These are phyloP conservation scores for Misopates orontium DNA, from an alignment of 257 asterid species.

Conservation along the genomic window DNA sequence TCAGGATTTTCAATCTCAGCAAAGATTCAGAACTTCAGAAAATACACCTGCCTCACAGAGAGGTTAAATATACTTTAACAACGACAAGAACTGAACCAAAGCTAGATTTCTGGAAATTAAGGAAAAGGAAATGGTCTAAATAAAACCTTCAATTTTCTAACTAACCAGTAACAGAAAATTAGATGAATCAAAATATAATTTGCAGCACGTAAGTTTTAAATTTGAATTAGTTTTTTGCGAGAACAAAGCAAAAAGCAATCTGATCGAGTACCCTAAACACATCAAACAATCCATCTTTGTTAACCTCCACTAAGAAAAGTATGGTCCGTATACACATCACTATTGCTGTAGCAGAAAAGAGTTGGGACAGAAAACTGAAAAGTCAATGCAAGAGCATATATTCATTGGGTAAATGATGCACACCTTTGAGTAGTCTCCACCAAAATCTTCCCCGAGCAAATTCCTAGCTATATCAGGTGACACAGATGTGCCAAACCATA, in stretches of 20 bases:
- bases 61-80: background rate
- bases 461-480: slow-evolving; percentile 73
- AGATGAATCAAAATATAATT: background rate
- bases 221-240: too few relatives aligned
- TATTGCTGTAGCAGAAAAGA: too few relatives aligned
- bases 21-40: background rate
- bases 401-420: slow-evolving; percentile 17
- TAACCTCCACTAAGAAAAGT: too few relatives aligned
- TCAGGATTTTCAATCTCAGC: slow-evolving; percentile 10
- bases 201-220: too few relatives aligned
- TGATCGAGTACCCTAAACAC: too few relatives aligned
- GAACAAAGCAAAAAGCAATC: too few relatives aligned
- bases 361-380: background rate
- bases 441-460: slow-evolving; percentile 77
- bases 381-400: slow-evolving; percentile 5
- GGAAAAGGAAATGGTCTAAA: background rate
- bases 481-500: slow-evolving; percentile 90
- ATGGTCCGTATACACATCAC: too few relatives aligned
- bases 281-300: too few relatives aligned
- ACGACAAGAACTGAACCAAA: slow-evolving; percentile 4
- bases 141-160: slow-evolving; percentile 6
- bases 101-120: background rate
- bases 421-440: slow-evolving; percentile 82
- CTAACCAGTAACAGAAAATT: background rate
- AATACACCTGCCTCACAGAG: background rate